phyloP scores from a whole-genome alignment of 2,329 filamentous ascomycete genomes.

The Rhinocladiella similis region DNA sequence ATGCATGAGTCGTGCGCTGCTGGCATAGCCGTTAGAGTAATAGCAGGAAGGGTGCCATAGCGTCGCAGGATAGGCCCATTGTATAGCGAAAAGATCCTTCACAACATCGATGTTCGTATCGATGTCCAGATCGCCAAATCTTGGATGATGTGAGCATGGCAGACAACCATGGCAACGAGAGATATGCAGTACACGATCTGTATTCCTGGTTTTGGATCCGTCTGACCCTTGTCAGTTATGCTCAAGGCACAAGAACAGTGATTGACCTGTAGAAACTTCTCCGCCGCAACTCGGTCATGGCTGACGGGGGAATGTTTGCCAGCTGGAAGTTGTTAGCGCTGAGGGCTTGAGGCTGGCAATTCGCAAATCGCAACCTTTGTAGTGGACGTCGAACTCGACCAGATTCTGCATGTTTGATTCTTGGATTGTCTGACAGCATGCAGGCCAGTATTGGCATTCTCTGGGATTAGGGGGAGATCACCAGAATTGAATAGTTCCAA shows the following conservation, averaged over 20 bases:
- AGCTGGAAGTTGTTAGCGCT: no score
- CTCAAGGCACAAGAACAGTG: background rate
- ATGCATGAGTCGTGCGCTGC: slow-evolving; percentile 1
- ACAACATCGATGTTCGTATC: no score
- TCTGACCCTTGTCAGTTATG: background rate
- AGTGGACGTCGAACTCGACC: background rate
- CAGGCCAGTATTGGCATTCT: background rate
- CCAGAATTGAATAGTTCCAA: no score
- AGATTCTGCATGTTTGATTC: background rate
- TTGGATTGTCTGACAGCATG: no score
- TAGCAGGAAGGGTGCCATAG: slow-evolving; percentile 16
- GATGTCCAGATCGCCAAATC: no score
- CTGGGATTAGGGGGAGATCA: no score
- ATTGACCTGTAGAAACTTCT: background rate
- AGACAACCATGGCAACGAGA: background rate
- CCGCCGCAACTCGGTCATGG: background rate
- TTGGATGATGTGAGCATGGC: no score
- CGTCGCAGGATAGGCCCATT: slow-evolving; percentile 15
- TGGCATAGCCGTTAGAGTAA: slow-evolving; percentile 17
- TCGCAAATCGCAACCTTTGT: background rate
- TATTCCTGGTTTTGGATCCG: slow-evolving; percentile 4
- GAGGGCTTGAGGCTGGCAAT: background rate
- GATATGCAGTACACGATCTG: slow-evolving; percentile 14
- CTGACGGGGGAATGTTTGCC: background rate
- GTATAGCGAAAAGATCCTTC: background rate